A percentile compares a stretch with the other conserved stretches of the same genome.
Evolutionary conservation across 2,329 filamentous ascomycete genomes (phyloP).

Genomic region (Zopfia rhizophila): DNA sequence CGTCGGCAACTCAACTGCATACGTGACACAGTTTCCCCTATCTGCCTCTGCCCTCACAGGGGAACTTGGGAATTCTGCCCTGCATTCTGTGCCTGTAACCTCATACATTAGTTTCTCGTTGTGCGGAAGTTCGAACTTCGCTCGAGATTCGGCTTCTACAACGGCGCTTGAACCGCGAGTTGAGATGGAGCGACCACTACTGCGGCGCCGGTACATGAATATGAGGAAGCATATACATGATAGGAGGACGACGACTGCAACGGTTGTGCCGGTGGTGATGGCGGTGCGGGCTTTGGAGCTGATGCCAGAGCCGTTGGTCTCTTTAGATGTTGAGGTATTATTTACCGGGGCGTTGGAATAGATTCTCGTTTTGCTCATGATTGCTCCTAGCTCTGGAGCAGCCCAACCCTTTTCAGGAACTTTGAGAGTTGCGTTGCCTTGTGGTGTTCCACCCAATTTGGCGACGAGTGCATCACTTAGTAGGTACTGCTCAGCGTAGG

Average conservation of each 20-base stretch:
- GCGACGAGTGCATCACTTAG: conserved; percentile 37
- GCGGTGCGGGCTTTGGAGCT: conserved; percentile 6
- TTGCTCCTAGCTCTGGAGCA: conserved; percentile 4
- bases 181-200: not conserved
- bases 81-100: conserved; percentile 16
- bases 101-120: conserved; percentile 24
- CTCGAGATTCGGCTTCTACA: conserved; percentile 3
- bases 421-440: conserved; percentile 13
- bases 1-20: conserved; percentile 23
- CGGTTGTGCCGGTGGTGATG: conserved; percentile 14
- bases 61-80: conserved; percentile 19
- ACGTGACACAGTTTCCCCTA: conserved; percentile 11
- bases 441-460: conserved; percentile 21
- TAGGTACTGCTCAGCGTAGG: conserved; percentile 55
- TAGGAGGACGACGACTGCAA: conserved; percentile 9
- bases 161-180: not conserved
- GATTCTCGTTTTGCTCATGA: conserved; percentile 23
- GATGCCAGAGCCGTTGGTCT: no score
- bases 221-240: conserved; percentile 8
- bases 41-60: conserved; percentile 21
- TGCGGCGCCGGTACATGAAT: conserved; percentile 4
- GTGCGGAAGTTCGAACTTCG: conserved; percentile 22
- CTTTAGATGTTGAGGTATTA: conserved; percentile 1
- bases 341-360: conserved; percentile 20
- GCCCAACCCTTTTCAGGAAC: conserved; percentile 20